Base-by-base conservation (phyloP, 345 rosid species). In the Mangifera indica region DNA sequence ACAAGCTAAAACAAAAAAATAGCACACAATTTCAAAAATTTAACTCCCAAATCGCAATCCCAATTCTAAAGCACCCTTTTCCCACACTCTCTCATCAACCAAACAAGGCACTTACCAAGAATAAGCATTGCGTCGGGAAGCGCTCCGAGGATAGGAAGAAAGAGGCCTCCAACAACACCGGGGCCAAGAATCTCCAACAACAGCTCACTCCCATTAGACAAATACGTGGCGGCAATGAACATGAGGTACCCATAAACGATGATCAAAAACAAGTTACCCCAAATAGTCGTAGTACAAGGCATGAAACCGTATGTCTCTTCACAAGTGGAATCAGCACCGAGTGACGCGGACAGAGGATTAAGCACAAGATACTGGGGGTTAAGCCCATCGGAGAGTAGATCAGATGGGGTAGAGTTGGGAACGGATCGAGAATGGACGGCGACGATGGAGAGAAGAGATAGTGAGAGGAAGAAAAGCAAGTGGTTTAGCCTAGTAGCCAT, bases 111-210 rank as follows among this genome's bases (percentile, higher is more conserved):
- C 83, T 37, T 83, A 94, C 99, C 98, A 22, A 92, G 81, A 66
- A 94, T 94, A 64, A 94, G 93, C 98, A 94, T 88, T 72, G 99
- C 99, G 64, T 94, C 99, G 0, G 99, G 99, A 51, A 94, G 93
- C 0, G 99, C 99, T 0, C 99, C 99, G 5, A 94, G 99, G 0
- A 86, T 74, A 15, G 99, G 99, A 70, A 94, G 93, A 67, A 94
- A 92, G 69, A 94, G 83, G 42, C 99, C 99, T 45, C 99, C 98
- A 14, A 94, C 80, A 25, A 94, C 86, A 1, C 99, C 99, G 26
- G 99, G 99, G 2, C 99, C 99, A 34, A 94, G 80, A 77, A 94
- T 92, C 90, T 89, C 88, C 15, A 94, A 89, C 74, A 94, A 70
- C 29, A 94, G 90, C 91, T 92, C 99, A 74, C 98, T 94, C 25